Percentiles rank a stretch among this genome's conserved stretches.
Evolutionary conservation across 371 early-diverging fungal species (phyloP).

Genomic region (Thermomucor indicae-seudaticae): DNA sequence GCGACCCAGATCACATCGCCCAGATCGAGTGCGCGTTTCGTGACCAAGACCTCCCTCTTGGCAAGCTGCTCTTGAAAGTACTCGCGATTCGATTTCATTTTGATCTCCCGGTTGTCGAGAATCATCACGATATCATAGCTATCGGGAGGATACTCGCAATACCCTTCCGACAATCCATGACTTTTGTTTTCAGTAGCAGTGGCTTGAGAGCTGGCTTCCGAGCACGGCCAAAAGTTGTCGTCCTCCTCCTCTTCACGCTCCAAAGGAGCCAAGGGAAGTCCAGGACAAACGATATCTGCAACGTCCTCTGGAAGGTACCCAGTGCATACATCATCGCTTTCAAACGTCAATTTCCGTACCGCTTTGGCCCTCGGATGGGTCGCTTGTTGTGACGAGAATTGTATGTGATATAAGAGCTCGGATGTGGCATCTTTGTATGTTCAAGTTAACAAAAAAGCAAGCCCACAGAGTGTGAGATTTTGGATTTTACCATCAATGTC

Average conservation of each 20-base stretch:
- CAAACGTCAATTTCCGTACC: not conserved
- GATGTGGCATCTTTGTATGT: not conserved
- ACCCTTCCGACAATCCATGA: not conserved
- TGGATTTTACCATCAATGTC: conserved; percentile 19
- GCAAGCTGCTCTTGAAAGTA: conserved; percentile 68
- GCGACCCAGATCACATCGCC: conserved; percentile 94
- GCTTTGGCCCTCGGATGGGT: conserved; percentile 13
- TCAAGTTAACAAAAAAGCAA: too few species aligned
- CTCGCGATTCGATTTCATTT: conserved; percentile 58
- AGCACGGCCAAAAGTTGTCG: conserved; percentile 20
- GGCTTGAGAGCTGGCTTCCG: not conserved
- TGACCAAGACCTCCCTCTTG: conserved; percentile 46
- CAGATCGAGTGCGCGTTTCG: conserved; percentile 66
- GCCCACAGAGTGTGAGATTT: not conserved
- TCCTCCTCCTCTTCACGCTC: conserved; percentile 9
- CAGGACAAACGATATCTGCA: conserved; percentile 20
- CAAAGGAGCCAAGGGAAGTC: conserved; percentile 22
- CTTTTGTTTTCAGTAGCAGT: not conserved
- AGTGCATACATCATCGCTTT: conserved; percentile 2
- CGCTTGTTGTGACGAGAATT: conserved; percentile 19
- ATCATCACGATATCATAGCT: conserved; percentile 73
- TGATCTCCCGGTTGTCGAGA: conserved; percentile 85
- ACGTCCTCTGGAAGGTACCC: conserved; percentile 22
- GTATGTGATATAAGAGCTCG: conserved; percentile 24
- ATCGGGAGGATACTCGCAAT: conserved; percentile 30